A percentile compares a stretch with the other conserved stretches of the same genome.
Evolutionary conservation across 495 filamentous ascomycete species (phyloP).

Genomic region (Aspergillus egyptiacus): DNA sequence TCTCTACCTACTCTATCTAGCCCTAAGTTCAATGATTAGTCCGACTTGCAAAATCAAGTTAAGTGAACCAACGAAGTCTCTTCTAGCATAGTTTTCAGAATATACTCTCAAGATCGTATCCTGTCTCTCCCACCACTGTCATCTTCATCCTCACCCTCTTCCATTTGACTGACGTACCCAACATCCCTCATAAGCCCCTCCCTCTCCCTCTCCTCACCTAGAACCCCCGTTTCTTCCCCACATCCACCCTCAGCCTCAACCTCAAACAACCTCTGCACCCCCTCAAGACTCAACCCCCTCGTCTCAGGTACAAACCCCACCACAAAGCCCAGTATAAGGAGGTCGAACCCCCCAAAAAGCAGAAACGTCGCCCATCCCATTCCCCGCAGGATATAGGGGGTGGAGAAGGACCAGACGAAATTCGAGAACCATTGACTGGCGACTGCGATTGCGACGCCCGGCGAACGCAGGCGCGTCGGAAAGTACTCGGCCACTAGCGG

Average conservation of each 20-base stretch:
- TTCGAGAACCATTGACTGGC: constrained; percentile 51
- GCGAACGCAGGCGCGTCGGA: constrained; percentile 44
- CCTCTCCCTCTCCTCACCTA: neutral
- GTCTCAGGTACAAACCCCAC: constrained; percentile 54
- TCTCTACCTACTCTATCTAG: no score
- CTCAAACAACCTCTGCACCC: constrained; percentile 60
- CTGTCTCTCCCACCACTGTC: neutral
- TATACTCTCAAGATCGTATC: neutral
- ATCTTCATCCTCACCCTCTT: neutral
- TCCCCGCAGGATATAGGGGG: constrained; percentile 45
- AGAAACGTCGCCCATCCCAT: constrained; percentile 48
- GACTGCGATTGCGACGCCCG: constrained; percentile 41
- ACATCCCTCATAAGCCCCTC: neutral
- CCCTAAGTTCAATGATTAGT: no score
- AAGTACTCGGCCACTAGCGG: constrained; percentile 43
- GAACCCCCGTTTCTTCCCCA: neutral
- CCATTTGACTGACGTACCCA: neutral
- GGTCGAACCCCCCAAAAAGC: constrained; percentile 39
- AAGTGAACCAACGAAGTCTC: no score
- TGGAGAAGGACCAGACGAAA: constrained; percentile 47
- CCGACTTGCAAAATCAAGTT: no score
- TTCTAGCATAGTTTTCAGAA: no score
- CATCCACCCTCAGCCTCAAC: neutral
- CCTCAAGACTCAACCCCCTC: constrained; percentile 66
- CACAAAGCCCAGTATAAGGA: constrained; percentile 37